These are phyloP conservation scores for Pseudocercospora fijiensis DNA, from an alignment of 2,329 filamentous ascomycete genomes.

Conservation along the genomic window DNA sequence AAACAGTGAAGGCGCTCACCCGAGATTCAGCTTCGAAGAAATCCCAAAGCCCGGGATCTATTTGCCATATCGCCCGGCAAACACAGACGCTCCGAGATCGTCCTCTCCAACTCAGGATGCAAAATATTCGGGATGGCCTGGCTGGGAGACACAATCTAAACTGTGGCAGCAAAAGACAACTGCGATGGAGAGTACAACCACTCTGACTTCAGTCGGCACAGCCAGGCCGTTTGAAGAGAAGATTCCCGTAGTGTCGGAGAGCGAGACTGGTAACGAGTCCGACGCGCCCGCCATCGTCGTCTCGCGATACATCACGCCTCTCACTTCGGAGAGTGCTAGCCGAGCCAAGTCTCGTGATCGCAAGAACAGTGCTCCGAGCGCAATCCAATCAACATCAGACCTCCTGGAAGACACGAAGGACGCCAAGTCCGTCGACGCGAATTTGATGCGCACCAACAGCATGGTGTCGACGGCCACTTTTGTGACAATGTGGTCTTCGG, in stretches of 20 bases:
- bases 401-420: constrained; percentile 27
- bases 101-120: constrained; percentile 25
- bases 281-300: constrained; percentile 37
- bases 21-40: constrained; percentile 8
- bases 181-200: constrained; percentile 22
- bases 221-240: constrained; percentile 10
- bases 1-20: not conserved
- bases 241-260: constrained; percentile 1
- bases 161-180: constrained; percentile 35
- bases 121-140: constrained; percentile 29
- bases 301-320: constrained; percentile 38
- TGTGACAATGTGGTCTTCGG: constrained; percentile 28
- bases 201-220: constrained; percentile 1
- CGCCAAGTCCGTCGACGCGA: constrained; percentile 18
- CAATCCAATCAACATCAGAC: constrained; percentile 20
- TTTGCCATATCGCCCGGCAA: constrained; percentile 11
- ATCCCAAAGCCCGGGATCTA: constrained; percentile 11
- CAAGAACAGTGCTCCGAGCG: constrained; percentile 18
- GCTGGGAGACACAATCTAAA: constrained; percentile 35
- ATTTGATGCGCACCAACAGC: constrained; percentile 31
- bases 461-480: constrained; percentile 31
- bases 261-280: not conserved
- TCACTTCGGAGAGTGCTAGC: constrained; percentile 24
- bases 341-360: constrained; percentile 9
- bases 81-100: not conserved